Evolutionary conservation across 1,139 yeast genomes (phyloP), one percentile per base, ranked within the genome.

Genomic region (Blastobotrys petasosporus): DNA sequence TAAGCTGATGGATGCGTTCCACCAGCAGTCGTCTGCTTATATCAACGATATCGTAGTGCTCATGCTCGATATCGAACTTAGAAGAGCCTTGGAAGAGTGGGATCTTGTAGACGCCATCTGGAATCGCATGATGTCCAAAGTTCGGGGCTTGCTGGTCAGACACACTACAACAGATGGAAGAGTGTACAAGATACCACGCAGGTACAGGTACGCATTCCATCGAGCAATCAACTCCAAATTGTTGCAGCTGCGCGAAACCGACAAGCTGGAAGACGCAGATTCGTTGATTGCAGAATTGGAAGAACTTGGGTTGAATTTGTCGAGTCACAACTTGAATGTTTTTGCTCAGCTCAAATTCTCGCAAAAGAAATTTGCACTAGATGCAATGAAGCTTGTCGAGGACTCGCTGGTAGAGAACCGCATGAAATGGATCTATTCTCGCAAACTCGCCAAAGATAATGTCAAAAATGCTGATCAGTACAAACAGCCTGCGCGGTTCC

Each of bases 301-400:
- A 16, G 47, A 55, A 1, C 23, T 32, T 4, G 68, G 70, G 0
- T 65, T 73, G 39, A 51, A 65, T 1, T 55, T 76, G 31, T 66
- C 67, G 30, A 71, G 71, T 44, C 50, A 56, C 3, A 67, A 68
- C 31, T 53, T 71, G 60, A 75, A 75, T 51, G 65, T 67, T 41
- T 20, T 20, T 20, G 25, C 25, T 7, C 25, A 20, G 25, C 25
- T 20, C 6, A 20, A 20, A 20, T 20, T 20, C 25, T 20, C 25
- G 7, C 25, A 63, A 41, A 51, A 54, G 8, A 40, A 51, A 4
- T 65, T 68, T 1, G 54, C 73, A 12, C 59, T 64, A 20, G 53
- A 58, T 13, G 74, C 71, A 1, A 53, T 74, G 45, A 51, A 52
- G 7, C 53, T 73, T 15, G 60, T 68, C 32, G 74, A 76, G 50